These are phyloP conservation scores for Parmelia sp. DNA, from an alignment of 495 filamentous ascomycete genomes.

Conservation along the genomic window DNA sequence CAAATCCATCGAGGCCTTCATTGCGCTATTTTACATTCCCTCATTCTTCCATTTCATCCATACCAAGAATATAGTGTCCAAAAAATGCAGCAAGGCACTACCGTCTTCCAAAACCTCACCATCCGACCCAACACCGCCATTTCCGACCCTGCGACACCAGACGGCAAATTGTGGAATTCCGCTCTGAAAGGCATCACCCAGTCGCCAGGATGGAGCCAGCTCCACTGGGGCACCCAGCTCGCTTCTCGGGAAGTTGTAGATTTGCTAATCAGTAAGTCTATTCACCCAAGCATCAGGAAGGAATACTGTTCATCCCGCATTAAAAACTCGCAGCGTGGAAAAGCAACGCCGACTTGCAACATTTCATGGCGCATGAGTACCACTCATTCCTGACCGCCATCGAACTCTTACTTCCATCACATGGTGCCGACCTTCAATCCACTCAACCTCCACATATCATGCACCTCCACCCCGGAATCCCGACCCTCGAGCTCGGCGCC, in stretches of 20 bases:
- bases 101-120: background rate
- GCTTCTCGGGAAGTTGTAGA: background rate
- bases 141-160: background rate
- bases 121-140: background rate
- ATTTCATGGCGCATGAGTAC: background rate
- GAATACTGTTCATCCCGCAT: background rate
- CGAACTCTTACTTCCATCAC: background rate
- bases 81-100: background rate
- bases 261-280: background rate
- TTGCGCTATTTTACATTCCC: no score
- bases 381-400: background rate
- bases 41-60: no score
- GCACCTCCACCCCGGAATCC: background rate
- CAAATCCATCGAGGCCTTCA: no score
- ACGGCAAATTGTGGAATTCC: background rate
- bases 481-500: background rate
- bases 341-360: background rate
- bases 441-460: background rate
- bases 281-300: background rate
- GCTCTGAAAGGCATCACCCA: background rate
- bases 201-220: background rate
- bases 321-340: background rate
- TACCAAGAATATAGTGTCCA: background rate
- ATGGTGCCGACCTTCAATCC: background rate
- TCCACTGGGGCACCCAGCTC: background rate